These are phyloP conservation scores for Juglanconis oblonga DNA, from an alignment of 2,329 filamentous ascomycete genomes.

Conservation along the genomic window DNA sequence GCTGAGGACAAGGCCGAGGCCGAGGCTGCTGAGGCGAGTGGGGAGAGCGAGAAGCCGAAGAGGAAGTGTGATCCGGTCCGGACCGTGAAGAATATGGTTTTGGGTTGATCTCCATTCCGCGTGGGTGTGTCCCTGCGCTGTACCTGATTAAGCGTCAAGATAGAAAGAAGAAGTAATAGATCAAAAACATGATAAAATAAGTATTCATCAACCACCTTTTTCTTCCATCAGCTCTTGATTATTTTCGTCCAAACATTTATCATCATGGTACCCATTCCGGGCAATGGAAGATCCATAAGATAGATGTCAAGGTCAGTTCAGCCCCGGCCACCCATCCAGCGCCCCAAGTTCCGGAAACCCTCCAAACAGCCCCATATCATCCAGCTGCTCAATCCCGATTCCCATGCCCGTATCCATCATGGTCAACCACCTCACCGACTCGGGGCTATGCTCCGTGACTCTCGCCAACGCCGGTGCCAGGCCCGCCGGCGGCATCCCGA, in stretches of 20 bases:
- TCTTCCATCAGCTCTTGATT: too few relatives aligned
- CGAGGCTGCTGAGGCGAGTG: conserved; percentile 44
- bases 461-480: not conserved
- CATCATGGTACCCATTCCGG: too few relatives aligned
- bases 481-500: not conserved
- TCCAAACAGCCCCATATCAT: conserved; percentile 16
- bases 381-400: conserved; percentile 7
- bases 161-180: not conserved
- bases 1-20: conserved; percentile 23
- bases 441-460: conserved; percentile 9
- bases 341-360: conserved; percentile 16
- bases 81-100: not conserved
- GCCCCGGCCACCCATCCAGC: conserved; percentile 14
- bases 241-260: not conserved
- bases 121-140: not conserved
- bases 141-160: not conserved
- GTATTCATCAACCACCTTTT: too few relatives aligned
- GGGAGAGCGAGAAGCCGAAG: conserved; percentile 29
- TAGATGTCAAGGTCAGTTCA: not conserved
- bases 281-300: too few relatives aligned
- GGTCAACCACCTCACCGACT: conserved; percentile 13
- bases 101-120: not conserved
- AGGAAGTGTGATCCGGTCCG: conserved; percentile 7
- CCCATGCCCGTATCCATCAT: conserved; percentile 11
- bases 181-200: too few relatives aligned